Base-by-base conservation (phyloP, 2,329 filamentous ascomycete species). In the Fusarium graminum region DNA sequence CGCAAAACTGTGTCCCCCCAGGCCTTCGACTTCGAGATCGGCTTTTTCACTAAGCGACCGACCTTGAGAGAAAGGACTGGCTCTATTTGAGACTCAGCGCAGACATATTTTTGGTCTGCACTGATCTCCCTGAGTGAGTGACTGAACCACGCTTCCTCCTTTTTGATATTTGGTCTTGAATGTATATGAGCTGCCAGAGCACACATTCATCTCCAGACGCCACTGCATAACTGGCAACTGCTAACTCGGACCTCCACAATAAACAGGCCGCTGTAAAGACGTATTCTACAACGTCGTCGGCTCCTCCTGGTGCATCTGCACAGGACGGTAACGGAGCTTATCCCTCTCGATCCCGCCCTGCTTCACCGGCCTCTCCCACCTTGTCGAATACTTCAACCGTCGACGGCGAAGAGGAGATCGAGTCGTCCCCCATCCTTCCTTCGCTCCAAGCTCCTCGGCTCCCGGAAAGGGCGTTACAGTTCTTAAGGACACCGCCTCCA, bases 311-410 rank as follows among this genome's bases (percentile, higher is more conserved):
- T 88, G 86, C 86, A 74, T 74, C 78, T 74, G 85, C 86, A 85
- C 86, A 84, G 85, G 86, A 87, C 82, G 83, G 82, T 78, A 74
- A 72, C 72, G 76, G 76, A 76, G 73, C 76, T 66, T 72, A 73
- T 72, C 75, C 74, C 72, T 74, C 74, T 74, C 74, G 74, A 62
- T 69, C 65, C 65, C 65, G 65, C 62, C 63, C 70, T 66, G 73
- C 73, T 52, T 76, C 80, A n/a, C 80, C 82, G 62, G 77, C 74
- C 55, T 89, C 87, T 52, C 87, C 88, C 59, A 83, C 87, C 51
- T 81, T 90, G 59, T 90, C 88, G 54, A 85, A 83, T 59, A 81
- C 85, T 43, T 90, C 88, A 39, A 90, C 88, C 39, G 85, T 86
- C 50, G 85, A 87, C 82, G 83, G 80, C 72, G 81, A 81, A 75